Percentiles rank a stretch among this genome's conserved stretches.
These are phyloP conservation scores for Epichloe hybrida DNA, from an alignment of 2,329 filamentous ascomycete genomes.

Conservation along the genomic window DNA sequence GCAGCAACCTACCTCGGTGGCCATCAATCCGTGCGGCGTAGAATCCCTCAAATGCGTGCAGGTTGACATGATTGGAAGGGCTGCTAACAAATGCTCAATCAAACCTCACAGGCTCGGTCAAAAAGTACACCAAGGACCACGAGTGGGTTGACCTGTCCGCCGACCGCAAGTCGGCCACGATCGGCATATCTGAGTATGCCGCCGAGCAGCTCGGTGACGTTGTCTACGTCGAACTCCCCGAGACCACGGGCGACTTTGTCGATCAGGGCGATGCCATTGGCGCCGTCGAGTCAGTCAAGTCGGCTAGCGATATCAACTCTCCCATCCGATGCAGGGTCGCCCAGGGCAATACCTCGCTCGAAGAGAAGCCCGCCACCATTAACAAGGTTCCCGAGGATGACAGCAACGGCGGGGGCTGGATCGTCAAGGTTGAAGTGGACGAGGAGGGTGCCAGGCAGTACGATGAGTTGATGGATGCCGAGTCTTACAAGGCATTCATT, in stretches of 20 bases:
- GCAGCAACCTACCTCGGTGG: background rate
- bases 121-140: slow-evolving; percentile 93
- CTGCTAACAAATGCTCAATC: background rate
- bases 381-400: slow-evolving; percentile 81
- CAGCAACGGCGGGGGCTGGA: slow-evolving; percentile 69
- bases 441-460: slow-evolving; percentile 53
- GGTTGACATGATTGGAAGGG: background rate
- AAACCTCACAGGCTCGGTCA: slow-evolving; percentile 39
- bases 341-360: slow-evolving; percentile 59
- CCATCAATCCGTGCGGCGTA: too few relatives aligned
- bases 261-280: slow-evolving; percentile 72
- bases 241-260: slow-evolving; percentile 49
- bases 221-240: slow-evolving; percentile 90
- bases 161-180: slow-evolving; percentile 66
- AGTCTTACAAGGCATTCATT: slow-evolving; percentile 67
- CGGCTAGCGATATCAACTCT: slow-evolving; percentile 90
- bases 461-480: slow-evolving; percentile 62
- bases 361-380: slow-evolving; percentile 75
- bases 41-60: too few relatives aligned
- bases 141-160: slow-evolving; percentile 90
- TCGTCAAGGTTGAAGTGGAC: slow-evolving; percentile 71
- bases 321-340: slow-evolving; percentile 68
- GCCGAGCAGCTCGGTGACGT: slow-evolving; percentile 89
- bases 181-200: slow-evolving; percentile 84
- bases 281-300: slow-evolving; percentile 96